Percentiles rank a stretch among this genome's conserved stretches.
Evolutionary conservation across 371 early-diverging fungal species (phyloP).

Genomic region (Mucor mucedo): DNA sequence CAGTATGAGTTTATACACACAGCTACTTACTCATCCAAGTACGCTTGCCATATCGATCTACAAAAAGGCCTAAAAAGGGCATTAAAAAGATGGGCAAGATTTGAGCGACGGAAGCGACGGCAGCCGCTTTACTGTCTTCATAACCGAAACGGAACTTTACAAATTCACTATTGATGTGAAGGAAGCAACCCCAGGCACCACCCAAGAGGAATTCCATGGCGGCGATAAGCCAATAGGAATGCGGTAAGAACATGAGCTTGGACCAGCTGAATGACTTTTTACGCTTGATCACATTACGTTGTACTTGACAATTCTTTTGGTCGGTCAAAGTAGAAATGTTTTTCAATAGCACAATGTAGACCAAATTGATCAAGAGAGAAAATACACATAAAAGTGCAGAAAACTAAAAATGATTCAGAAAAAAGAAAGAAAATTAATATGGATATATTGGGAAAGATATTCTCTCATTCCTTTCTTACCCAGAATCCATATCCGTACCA

Average conservation of each 20-base stretch:
- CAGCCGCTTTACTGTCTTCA: slow-evolving; percentile 62
- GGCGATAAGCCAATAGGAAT: slow-evolving; percentile 69
- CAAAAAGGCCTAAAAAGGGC: slow-evolving; percentile 68
- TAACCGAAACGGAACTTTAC: slow-evolving; percentile 66
- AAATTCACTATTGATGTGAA: slow-evolving; percentile 76
- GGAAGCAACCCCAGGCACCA: slow-evolving; percentile 76
- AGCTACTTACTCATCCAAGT: slow-evolving; percentile 56
- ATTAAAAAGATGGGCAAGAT: slow-evolving; percentile 69
- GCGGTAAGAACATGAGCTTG: slow-evolving; percentile 63
- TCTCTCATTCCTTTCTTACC: slow-evolving; percentile 41
- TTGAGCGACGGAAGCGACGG: slow-evolving; percentile 70
- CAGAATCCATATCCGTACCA: slow-evolving; percentile 78
- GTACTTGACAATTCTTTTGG: slow-evolving; percentile 33
- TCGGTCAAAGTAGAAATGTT: slow-evolving; percentile 17
- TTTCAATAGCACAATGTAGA: slow-evolving; percentile 61
- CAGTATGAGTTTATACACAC: not conserved
- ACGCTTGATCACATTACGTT: slow-evolving; percentile 49
- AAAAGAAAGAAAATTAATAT: slow-evolving; percentile 1
- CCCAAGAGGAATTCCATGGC: slow-evolving; percentile 68
- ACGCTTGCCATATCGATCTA: slow-evolving; percentile 67
- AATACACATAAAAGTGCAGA: slow-evolving; percentile 64
- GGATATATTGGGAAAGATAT: not conserved
- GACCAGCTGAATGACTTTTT: slow-evolving; percentile 67
- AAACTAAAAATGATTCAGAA: slow-evolving; percentile 33
- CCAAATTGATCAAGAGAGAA: slow-evolving; percentile 64